A percentile compares a stretch with the other conserved stretches of the same genome.
Conservation (phyloP, 1,139 yeast species). For the Nadsonia commutata region DNA sequence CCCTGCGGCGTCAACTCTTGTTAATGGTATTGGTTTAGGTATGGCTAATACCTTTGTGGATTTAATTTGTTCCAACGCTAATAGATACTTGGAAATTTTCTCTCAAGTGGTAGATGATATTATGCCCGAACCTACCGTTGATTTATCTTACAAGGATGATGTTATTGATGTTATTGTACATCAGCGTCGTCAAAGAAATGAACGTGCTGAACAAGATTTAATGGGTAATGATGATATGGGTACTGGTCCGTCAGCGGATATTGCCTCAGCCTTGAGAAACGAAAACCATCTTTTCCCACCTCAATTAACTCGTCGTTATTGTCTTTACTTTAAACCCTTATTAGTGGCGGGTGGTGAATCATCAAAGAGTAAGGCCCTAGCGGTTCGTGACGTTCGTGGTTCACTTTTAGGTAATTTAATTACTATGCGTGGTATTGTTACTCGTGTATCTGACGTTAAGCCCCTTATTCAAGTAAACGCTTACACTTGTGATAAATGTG, state of each 20-base stretch:
- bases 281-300: slow-evolving; percentile 54
- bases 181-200: slow-evolving; percentile 75
- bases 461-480: slow-evolving; percentile 88
- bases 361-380: slow-evolving; percentile 39
- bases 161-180: slow-evolving; percentile 86
- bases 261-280: slow-evolving; percentile 10
- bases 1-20: background rate
- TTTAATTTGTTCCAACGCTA: slow-evolving; percentile 51
- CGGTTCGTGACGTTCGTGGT: slow-evolving; percentile 86
- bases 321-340: slow-evolving; percentile 73
- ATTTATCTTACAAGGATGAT: slow-evolving; percentile 69
- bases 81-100: slow-evolving; percentile 67
- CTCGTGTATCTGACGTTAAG: slow-evolving; percentile 91
- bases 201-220: slow-evolving; percentile 53
- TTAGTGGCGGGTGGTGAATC: slow-evolving; percentile 28
- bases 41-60: slow-evolving; percentile 16
- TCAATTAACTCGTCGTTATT: slow-evolving; percentile 72
- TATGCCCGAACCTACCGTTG: slow-evolving; percentile 72
- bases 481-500: slow-evolving; percentile 95
- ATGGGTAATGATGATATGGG: slow-evolving; percentile 32
- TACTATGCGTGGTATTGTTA: slow-evolving; percentile 86
- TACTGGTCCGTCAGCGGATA: slow-evolving; percentile 16
- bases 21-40: background rate
- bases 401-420: slow-evolving; percentile 69
- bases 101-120: slow-evolving; percentile 60